These are phyloP conservation scores for Cercospora sojina DNA, from an alignment of 2,329 filamentous ascomycete species.

Conservation along the genomic window DNA sequence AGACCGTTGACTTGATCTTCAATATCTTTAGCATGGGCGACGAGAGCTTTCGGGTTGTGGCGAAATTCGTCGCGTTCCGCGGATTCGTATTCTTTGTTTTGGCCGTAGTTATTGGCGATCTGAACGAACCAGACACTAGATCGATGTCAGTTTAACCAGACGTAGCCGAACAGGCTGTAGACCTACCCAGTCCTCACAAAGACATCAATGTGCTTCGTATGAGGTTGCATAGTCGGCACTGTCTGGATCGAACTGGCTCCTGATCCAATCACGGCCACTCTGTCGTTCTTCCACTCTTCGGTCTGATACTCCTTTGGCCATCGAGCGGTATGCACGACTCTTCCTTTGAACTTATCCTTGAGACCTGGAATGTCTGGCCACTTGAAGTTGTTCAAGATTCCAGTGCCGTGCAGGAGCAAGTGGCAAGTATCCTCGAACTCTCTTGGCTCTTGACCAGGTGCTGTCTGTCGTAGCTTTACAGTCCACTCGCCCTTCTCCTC, in stretches of 20 bases:
- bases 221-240: constrained; percentile 50
- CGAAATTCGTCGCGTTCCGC: constrained; percentile 47
- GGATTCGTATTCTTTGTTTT: constrained; percentile 47
- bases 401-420: constrained; percentile 46
- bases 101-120: constrained; percentile 49
- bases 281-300: constrained; percentile 45
- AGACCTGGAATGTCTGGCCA: constrained; percentile 44
- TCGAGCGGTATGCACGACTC: constrained; percentile 44
- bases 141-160: not conserved
- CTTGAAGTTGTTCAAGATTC: constrained; percentile 39
- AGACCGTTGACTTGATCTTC: constrained; percentile 48
- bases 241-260: constrained; percentile 49
- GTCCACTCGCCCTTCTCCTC: constrained; percentile 52
- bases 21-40: constrained; percentile 41
- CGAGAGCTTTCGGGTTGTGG: constrained; percentile 43
- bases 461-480: constrained; percentile 48
- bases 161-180: not conserved
- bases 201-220: constrained; percentile 48
- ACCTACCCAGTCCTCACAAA: constrained; percentile 50
- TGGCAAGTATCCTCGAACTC: constrained; percentile 48
- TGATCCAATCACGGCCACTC: constrained; percentile 48
- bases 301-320: constrained; percentile 50
- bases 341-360: constrained; percentile 47
- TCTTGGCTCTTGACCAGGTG: constrained; percentile 35
- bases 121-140: constrained; percentile 40